These are phyloP conservation scores for Trichoderma atroviride DNA, from an alignment of 2,329 filamentous ascomycete species.

Conservation along the genomic window DNA sequence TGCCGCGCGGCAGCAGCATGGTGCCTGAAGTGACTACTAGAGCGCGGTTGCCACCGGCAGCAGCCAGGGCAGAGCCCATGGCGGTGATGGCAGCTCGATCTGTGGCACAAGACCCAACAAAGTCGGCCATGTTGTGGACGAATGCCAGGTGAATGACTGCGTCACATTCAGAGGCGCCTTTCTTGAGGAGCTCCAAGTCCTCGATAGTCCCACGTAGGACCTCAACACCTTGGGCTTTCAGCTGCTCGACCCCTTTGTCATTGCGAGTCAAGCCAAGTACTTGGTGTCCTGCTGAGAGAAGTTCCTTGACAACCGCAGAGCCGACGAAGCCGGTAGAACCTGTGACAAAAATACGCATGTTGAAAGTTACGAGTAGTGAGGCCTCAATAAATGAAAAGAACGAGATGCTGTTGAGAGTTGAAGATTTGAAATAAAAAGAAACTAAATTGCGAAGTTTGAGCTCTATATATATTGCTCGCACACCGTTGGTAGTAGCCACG, in stretches of 20 bases:
- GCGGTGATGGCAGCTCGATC: not conserved
- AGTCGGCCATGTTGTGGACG: not conserved
- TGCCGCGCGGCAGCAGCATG: not conserved
- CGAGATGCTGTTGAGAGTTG: not conserved
- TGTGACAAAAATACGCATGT: not conserved
- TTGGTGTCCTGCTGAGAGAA: not conserved
- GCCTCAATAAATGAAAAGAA: not conserved
- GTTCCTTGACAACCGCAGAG: not conserved
- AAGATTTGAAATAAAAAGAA: not conserved
- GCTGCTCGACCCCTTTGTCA: not conserved
- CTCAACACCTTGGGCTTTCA: not conserved
- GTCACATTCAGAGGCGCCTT: not conserved
- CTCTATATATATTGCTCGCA: not conserved
- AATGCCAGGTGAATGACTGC: not conserved
- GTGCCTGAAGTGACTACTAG: not conserved
- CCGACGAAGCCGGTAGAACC: not conserved
- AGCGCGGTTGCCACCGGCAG: not conserved
- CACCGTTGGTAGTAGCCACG: too few species aligned
- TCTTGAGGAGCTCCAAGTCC: not conserved
- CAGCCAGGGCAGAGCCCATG: not conserved
- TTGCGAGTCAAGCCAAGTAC: not conserved
- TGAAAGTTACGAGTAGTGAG: not conserved
- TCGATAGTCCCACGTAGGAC: not conserved
- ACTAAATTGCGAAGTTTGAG: not conserved
- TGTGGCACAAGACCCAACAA: not conserved